Conservation (phyloP, 352 stramenopile species). For the Phytophthora cactorum region DNA sequence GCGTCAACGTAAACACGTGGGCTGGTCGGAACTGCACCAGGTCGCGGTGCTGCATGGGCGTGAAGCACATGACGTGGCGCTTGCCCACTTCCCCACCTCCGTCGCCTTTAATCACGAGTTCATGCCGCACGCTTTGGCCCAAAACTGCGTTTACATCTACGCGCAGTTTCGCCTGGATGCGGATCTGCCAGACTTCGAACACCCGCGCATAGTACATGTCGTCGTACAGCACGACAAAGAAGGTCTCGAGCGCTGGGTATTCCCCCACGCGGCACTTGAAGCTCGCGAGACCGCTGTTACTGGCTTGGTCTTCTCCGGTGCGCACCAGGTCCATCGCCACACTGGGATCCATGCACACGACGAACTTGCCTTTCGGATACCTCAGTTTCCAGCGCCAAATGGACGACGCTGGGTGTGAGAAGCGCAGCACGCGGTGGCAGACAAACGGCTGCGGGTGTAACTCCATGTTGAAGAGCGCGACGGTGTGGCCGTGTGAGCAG, state of each 20-base stretch:
- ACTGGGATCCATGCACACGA: slow-evolving; percentile 76
- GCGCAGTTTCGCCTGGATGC: slow-evolving; percentile 73
- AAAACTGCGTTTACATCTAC: slow-evolving; percentile 90
- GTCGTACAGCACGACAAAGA: slow-evolving; percentile 92
- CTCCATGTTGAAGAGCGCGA: slow-evolving; percentile 90
- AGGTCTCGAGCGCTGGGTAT: slow-evolving; percentile 89
- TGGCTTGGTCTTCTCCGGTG: slow-evolving; percentile 22
- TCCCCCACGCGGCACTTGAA: slow-evolving; percentile 90
- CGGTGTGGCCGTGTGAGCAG: slow-evolving; percentile 89
- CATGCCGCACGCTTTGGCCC: slow-evolving; percentile 82
- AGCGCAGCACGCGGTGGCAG: slow-evolving; percentile 85
- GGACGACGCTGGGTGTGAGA: slow-evolving; percentile 56
- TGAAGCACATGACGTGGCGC: slow-evolving; percentile 60
- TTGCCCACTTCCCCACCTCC: slow-evolving; percentile 19
- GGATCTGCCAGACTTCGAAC: slow-evolving; percentile 87
- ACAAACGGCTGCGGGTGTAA: slow-evolving; percentile 78
- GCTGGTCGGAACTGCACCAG: slow-evolving; percentile 79
- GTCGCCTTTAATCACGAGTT: slow-evolving; percentile 93
- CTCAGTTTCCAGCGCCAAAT: slow-evolving; percentile 70
- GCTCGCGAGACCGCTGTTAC: slow-evolving; percentile 24
- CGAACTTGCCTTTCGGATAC: slow-evolving; percentile 53
- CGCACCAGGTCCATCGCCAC: slow-evolving; percentile 58
- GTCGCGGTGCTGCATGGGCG: slow-evolving; percentile 41
- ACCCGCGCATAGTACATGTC: slow-evolving; percentile 85
- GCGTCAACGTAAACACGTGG: slow-evolving; percentile 87